These are phyloP conservation scores for Ceriops zippeliana DNA, from an alignment of 345 rosid species.

Conservation along the genomic window DNA sequence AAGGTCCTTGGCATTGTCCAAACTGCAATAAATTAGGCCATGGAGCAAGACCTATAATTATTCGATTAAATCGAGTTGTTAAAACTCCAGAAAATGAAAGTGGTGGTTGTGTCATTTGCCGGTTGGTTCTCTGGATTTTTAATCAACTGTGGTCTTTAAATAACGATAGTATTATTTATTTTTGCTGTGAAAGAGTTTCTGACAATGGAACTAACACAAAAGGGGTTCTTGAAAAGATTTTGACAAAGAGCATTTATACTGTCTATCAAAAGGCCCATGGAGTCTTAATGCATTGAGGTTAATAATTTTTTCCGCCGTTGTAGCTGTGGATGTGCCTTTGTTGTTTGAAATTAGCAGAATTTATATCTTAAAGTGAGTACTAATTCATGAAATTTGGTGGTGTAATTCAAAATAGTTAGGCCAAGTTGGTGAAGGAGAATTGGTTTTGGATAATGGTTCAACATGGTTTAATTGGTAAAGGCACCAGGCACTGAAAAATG, in stretches of 20 bases:
- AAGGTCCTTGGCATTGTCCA: conserved; percentile 75
- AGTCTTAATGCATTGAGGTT: too few species aligned
- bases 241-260: too few species aligned
- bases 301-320: too few species aligned
- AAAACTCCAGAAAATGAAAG: conserved; percentile 70
- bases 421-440: not conserved
- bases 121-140: conserved; percentile 44
- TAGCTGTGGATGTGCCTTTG: too few species aligned
- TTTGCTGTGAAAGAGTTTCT: too few species aligned
- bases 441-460: not conserved
- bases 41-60: conserved; percentile 49
- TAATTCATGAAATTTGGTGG: too few species aligned
- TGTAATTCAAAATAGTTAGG: too few species aligned
- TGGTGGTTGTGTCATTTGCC: conserved; percentile 95
- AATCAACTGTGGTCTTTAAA: not conserved
- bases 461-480: not conserved
- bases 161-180: not conserved
- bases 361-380: too few species aligned
- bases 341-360: too few species aligned
- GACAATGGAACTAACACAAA: too few species aligned
- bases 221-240: too few species aligned
- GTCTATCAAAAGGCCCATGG: too few species aligned
- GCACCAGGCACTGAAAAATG: not conserved
- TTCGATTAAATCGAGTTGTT: conserved; percentile 62
- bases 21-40: conserved; percentile 52